Percentiles rank a stretch among this genome's conserved stretches.
These are phyloP conservation scores for Fusarium aywerte DNA, from an alignment of 2,329 filamentous ascomycete species.

Conservation along the genomic window DNA sequence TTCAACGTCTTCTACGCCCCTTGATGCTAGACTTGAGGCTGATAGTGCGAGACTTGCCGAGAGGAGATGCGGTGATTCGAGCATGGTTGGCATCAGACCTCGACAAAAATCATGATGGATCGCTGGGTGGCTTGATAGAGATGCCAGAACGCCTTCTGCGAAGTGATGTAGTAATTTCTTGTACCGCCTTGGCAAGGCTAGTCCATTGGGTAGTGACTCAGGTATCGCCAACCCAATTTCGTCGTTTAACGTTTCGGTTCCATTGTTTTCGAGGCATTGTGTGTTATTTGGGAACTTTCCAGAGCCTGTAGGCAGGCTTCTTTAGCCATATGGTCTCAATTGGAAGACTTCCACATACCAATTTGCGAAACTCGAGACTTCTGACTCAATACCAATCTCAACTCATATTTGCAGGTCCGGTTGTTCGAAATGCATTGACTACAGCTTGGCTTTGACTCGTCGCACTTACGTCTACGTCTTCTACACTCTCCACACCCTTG, in stretches of 20 bases:
- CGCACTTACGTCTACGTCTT: slow-evolving; percentile 45
- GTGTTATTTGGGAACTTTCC: neutral
- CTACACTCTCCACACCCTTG: slow-evolving; percentile 47
- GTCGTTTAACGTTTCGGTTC: too few species aligned
- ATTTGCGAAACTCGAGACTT: neutral
- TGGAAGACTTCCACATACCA: neutral
- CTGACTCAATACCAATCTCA: slow-evolving; percentile 43
- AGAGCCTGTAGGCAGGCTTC: neutral
- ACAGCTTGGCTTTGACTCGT: slow-evolving; percentile 44
- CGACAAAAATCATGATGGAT: slow-evolving; percentile 44
- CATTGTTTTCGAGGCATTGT: neutral
- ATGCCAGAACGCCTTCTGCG: slow-evolving; percentile 42
- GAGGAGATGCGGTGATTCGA: slow-evolving; percentile 45
- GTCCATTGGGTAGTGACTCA: slow-evolving; percentile 40
- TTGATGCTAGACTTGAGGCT: slow-evolving; percentile 43
- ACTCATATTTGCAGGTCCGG: slow-evolving; percentile 39
- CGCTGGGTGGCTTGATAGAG: slow-evolving; percentile 43
- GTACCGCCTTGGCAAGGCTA: slow-evolving; percentile 37
- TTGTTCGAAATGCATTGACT: slow-evolving; percentile 34
- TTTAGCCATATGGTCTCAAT: rapidly evolving
- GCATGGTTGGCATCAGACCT: slow-evolving; percentile 42
- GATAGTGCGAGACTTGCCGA: slow-evolving; percentile 45
- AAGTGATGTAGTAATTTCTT: slow-evolving; percentile 43
- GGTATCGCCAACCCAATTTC: slow-evolving; percentile 32
- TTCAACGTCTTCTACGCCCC: slow-evolving; percentile 38